Evolutionary conservation across 257 asterid genomes (phyloP), one percentile per base, ranked within the genome.

Genomic region (Verbascum thapsus): DNA sequence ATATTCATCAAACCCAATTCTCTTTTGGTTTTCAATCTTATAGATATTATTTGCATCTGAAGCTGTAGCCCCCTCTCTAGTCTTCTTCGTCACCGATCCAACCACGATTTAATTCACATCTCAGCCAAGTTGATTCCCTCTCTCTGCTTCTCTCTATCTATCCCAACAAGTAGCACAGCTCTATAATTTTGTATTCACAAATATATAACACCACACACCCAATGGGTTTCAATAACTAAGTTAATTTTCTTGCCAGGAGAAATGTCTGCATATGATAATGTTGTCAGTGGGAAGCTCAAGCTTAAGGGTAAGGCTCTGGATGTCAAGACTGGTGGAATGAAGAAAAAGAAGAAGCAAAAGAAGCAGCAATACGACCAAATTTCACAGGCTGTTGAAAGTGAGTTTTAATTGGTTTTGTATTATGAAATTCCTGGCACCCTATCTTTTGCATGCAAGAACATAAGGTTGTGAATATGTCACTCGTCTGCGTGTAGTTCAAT

Each of bases 241-340:
- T 19, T 26, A 5, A 4, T 39, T 6, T 10, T 61, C 3, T 72
- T 52, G 47, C 44, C 78, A 82, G 80, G 66, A 51, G 72, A 73
- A 34, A 90, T 88, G 96, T 90, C 96, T 53, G 72, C 80, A 12
- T 92, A 85, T 61, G 99, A 92, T 39, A 92, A 87, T 77, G 89
- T 87, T 58, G 81, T 92, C 4, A 82, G 86, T 6, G 99, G 99
- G 60, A 92, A 82, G 80, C 83, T 92, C 70, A 89, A 89, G 80
- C 88, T 92, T 6, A 87, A 92, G 88, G 99, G 99, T 5, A 89
- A 92, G 79, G 91, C 99, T 19, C 73, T 92, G 65, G 99, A 89
- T 83, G 96, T 92, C 52, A 84, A 79, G 75, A 81, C 89, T 1
- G 79, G 77, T 52, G 86, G 91, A 23, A 64, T 84, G 17, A 80